Percentiles rank a stretch among this genome's conserved stretches.
Conservation (phyloP, 1,284 basidiomycete species). For the Naganishia sp. region DNA sequence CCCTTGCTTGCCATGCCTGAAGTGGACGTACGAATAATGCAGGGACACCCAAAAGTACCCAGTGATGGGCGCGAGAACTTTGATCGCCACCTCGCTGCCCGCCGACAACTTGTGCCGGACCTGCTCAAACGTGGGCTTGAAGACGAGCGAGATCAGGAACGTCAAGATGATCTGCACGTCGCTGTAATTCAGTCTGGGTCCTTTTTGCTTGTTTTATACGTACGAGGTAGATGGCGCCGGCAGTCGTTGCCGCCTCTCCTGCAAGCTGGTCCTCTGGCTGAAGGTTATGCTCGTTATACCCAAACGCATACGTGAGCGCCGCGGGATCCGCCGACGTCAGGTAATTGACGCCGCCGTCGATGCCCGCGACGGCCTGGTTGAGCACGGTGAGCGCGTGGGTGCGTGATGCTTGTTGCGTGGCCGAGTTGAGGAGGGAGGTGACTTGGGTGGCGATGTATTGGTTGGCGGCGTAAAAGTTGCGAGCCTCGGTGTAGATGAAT, state of each 20-base stretch:
- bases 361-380: constrained; percentile 36
- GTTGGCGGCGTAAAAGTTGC: constrained; percentile 46
- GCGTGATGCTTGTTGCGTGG: constrained; percentile 35
- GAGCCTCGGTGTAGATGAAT: constrained; percentile 44
- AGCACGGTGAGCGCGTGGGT: constrained; percentile 38
- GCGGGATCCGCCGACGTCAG: constrained; percentile 34
- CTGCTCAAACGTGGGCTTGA: constrained; percentile 40
- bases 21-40: constrained; percentile 39
- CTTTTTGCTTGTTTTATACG: constrained; percentile 25
- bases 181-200: background rate
- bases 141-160: constrained; percentile 46
- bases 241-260: constrained; percentile 43
- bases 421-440: constrained; percentile 37
- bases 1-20: too few species aligned
- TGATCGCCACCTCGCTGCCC: constrained; percentile 41
- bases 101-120: constrained; percentile 38
- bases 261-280: constrained; percentile 46
- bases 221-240: constrained; percentile 49
- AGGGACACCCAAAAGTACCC: constrained; percentile 48
- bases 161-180: constrained; percentile 38
- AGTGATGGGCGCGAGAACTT: constrained; percentile 41
- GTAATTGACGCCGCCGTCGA: constrained; percentile 21
- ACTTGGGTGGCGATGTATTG: constrained; percentile 44
- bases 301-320: constrained; percentile 40
- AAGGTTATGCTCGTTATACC: constrained; percentile 42